These are phyloP conservation scores for Blastobotrys apis DNA, from an alignment of 1,139 yeast species.

Conservation along the genomic window DNA sequence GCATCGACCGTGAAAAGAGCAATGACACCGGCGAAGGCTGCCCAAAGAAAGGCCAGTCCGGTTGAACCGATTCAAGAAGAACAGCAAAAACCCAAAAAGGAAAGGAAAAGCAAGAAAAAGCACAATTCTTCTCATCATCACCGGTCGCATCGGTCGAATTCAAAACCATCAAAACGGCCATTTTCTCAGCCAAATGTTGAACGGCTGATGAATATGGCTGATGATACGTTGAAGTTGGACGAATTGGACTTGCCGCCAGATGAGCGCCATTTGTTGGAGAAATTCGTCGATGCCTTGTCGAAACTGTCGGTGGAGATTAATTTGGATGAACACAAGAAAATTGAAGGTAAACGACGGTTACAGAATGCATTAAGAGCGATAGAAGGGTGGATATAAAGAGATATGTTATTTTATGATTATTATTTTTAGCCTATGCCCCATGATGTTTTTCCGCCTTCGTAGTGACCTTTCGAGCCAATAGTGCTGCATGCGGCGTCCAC, in stretches of 20 bases:
- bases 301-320: conserved; percentile 87
- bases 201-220: conserved; percentile 27
- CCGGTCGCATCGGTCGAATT: too few relatives aligned
- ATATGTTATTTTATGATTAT: background rate
- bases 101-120: background rate
- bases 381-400: conserved; percentile 65
- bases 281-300: conserved; percentile 78
- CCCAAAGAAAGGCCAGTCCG: too few relatives aligned
- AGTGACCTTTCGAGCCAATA: too few relatives aligned
- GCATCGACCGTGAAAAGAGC: background rate
- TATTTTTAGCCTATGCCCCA: too few relatives aligned
- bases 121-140: background rate
- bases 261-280: conserved; percentile 76
- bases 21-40: background rate
- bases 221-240: conserved; percentile 50
- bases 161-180: conserved; percentile 17
- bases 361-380: conserved; percentile 77
- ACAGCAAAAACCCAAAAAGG: background rate
- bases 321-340: conserved; percentile 70
- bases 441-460: too few relatives aligned
- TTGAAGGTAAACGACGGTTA: conserved; percentile 73
- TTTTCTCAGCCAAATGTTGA: conserved; percentile 30
- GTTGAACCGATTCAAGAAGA: background rate
- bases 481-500: too few relatives aligned
- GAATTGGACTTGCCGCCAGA: conserved; percentile 68